phyloP scores from a whole-genome alignment of 352 stramenopile genomes.

The Nothophytophthora sp. region DNA sequence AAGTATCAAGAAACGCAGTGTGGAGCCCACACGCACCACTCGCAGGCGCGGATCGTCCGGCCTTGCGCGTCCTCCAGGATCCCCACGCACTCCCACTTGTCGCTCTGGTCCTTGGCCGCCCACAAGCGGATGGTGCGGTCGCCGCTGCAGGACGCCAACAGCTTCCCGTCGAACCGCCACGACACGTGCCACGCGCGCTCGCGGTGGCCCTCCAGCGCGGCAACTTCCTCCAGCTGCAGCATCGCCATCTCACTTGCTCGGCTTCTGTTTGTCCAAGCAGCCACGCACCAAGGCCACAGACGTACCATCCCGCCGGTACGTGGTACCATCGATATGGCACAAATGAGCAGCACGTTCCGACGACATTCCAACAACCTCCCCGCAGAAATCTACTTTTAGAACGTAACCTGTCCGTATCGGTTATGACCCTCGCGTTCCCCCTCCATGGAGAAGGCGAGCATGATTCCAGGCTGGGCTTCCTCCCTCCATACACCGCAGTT shows the following conservation, averaged over 20 bases:
- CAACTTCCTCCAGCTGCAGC: conserved; percentile 42
- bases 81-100: conserved; percentile 88
- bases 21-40: conserved; percentile 90
- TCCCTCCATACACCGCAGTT: no score
- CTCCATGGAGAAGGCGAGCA: no score
- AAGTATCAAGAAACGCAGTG: conserved; percentile 24
- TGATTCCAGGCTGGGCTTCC: no score
- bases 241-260: not conserved
- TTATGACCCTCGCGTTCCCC: no score
- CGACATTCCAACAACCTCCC: no score
- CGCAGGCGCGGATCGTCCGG: conserved; percentile 94
- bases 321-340: no score
- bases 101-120: conserved; percentile 28
- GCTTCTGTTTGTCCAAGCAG: not conserved
- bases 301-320: no score
- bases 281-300: no score
- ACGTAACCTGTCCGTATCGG: no score
- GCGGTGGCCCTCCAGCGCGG: conserved; percentile 79
- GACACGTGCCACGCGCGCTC: conserved; percentile 93
- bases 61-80: conserved; percentile 94
- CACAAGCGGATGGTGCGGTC: conserved; percentile 91
- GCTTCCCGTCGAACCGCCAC: conserved; percentile 83
- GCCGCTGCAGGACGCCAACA: conserved; percentile 90
- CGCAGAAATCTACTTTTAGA: no score
- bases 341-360: no score